A percentile compares a stretch with the other conserved stretches of the same genome.
Conservation (phyloP, 2,329 filamentous ascomycete genomes). For the Epichloe festucae region DNA sequence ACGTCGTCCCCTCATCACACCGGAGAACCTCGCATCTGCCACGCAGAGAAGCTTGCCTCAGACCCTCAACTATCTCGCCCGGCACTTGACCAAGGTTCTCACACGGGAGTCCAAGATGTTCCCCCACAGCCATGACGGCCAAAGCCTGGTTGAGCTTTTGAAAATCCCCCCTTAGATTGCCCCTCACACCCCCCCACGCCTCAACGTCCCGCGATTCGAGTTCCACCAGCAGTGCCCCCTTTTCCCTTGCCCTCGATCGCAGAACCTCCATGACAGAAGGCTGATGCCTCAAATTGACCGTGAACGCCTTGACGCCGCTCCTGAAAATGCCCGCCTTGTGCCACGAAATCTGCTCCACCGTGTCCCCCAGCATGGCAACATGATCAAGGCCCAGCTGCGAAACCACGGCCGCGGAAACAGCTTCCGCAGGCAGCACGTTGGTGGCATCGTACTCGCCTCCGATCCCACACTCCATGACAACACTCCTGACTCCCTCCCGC, state of each 20-base stretch:
- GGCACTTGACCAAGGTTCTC: slow-evolving; percentile 15
- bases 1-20: slow-evolving; percentile 39
- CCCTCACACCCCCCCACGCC: slow-evolving; percentile 30
- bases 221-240: slow-evolving; percentile 31
- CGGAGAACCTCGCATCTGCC: slow-evolving; percentile 64
- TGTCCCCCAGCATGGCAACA: slow-evolving; percentile 63
- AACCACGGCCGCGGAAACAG: slow-evolving; percentile 59
- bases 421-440: slow-evolving; percentile 55
- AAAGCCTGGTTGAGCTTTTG: slow-evolving; percentile 48
- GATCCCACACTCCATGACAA: slow-evolving; percentile 85
- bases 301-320: slow-evolving; percentile 30
- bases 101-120: slow-evolving; percentile 34
- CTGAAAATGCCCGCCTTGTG: slow-evolving; percentile 88
- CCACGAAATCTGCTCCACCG: slow-evolving; percentile 73
- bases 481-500: slow-evolving; percentile 59
- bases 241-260: slow-evolving; percentile 44
- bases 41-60: slow-evolving; percentile 54
- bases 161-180: slow-evolving; percentile 35
- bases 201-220: slow-evolving; percentile 25
- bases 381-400: slow-evolving; percentile 80
- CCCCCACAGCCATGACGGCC: slow-evolving; percentile 40
- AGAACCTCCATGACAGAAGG: slow-evolving; percentile 39
- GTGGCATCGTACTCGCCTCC: slow-evolving; percentile 90
- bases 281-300: slow-evolving; percentile 15
- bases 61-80: slow-evolving; percentile 43